phyloP scores from a whole-genome alignment of 352 stramenopile species.

The Peronosclerospora sorghi region DNA sequence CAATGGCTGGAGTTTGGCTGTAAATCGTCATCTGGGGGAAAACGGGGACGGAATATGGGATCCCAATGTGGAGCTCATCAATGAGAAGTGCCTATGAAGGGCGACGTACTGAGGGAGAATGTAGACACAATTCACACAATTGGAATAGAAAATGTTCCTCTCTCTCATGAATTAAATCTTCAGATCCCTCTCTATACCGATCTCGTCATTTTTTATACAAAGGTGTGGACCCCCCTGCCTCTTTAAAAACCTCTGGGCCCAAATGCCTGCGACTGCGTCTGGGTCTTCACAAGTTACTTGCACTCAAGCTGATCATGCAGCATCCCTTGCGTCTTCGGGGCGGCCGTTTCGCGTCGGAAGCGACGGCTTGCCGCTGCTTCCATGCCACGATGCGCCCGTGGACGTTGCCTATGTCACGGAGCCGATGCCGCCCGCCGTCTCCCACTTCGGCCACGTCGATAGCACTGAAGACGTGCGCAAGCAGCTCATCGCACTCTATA shows the following conservation, averaged over 20 bases:
- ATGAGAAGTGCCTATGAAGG: too few species aligned
- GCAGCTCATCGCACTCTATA: constrained; percentile 34
- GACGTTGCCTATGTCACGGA: constrained; percentile 1
- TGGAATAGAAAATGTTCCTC: too few species aligned
- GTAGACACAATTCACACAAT: too few species aligned
- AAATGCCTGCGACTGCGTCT: constrained; percentile 14
- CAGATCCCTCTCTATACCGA: too few species aligned
- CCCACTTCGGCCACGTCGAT: constrained; percentile 19
- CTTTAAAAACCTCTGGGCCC: constrained; percentile 6
- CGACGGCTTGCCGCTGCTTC: constrained; percentile 24
- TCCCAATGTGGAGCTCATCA: too few species aligned
- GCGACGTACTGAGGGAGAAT: too few species aligned
- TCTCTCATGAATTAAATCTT: too few species aligned
- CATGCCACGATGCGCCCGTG: constrained; percentile 13
- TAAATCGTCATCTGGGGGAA: too few species aligned
- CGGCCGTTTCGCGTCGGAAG: constrained; percentile 16
- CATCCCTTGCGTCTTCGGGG: neutral
- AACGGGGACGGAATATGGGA: too few species aligned
- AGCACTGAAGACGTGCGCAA: constrained; percentile 25
- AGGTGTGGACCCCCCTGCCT: too few species aligned
- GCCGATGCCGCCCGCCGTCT: constrained; percentile 1
- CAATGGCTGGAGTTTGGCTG: too few species aligned
- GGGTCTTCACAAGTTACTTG: constrained; percentile 22
- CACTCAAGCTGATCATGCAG: constrained; percentile 12
- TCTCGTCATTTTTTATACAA: too few species aligned